Base-by-base conservation (phyloP, 257 asterid genomes). In the Cinchona pubescens region DNA sequence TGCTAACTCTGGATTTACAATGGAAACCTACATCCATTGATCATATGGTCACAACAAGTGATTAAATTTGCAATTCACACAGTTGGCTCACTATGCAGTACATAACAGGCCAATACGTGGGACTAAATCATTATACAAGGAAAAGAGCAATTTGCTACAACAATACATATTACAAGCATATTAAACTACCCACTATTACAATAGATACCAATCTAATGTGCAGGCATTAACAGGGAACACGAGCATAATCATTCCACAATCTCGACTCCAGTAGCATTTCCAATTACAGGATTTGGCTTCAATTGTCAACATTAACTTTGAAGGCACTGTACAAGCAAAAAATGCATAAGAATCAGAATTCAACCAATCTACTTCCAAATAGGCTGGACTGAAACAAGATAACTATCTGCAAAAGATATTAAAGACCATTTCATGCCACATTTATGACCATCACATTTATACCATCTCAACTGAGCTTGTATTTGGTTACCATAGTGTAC, bases 271-370 rank as follows among this genome's bases (percentile, higher is more conserved):
- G 61, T 19, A 61, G 37, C 69, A 46, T 37, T n/a, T 30, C 5
- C 35, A 19, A 30, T 19, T 7, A 32, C 11, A 13, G 2, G 23
- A 34, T 13, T 71, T 37, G 8, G 5, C 77, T 73, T 32, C 69
- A 45, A 48, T 74, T 37, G 51, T 35, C 23, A 21, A 32, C 25
- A 64, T 74, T n/a, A 74, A n/a, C 78, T 46, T 74, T 66, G 65
- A 46, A 12, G 49, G 14, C 71, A 64, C 72, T 65, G 64, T 40
- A 21, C 11, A 23, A 19, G 63, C 23, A 48, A 29, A 30, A 62
- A 32, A 15, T 16, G 40, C 48, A 46, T 5, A 56, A 75, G 51
- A 37, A 51, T 62, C 10, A 43, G 49, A 12, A 38, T 56, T 40
- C 67, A n/a, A 23, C 16, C 30, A 45, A 69, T 67, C 19, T 43